Evolutionary conservation across 495 filamentous ascomycete species (phyloP), one percentile per base, ranked within the genome.

Genomic region (Neurospora sp.): DNA sequence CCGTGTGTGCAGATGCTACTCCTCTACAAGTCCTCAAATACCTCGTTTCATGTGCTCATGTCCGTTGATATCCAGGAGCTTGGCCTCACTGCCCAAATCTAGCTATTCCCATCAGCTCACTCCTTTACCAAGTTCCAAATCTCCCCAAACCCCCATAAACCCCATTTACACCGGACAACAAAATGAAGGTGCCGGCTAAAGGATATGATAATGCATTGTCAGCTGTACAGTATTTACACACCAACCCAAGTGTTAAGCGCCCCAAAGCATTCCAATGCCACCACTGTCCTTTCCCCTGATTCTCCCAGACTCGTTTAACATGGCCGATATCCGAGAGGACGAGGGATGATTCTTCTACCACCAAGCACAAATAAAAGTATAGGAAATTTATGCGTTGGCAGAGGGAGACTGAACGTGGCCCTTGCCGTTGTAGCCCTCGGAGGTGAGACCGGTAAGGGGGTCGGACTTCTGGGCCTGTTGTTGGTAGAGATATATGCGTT

Each of bases 381-480:
- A 38, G 40, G 12, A 41, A 68, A 71, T 76, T 75, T 84, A 84
- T 73, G 79, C 68, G 76, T 81, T 84, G 69, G 80, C 77, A 69
- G 80, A 74, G 38, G 84, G 82, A 68, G 91, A 93, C 85, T 98
- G 94, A 61, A 97, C 89, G 85, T 90, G 88, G 75, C 94, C 93
- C 82, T 89, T 87, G 82, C 94, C 94, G 73, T 83, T 84, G 84
- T 97, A 97, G 73, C 89, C 90, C 81, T 92, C 89, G 78, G 89
- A 89, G 75, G 91, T 89, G 82, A 96, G 80, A 85, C 94, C 94
- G 75, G 93, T 93, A 83, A 97, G 90, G 68, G 96, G 94, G 84
- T 99, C 94, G 76, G 91, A 89, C 74, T 90, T 92, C 89, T 97
- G 92, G 77, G 80, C 82, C 94, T 97, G 73, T 76, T 14, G 8